These are phyloP conservation scores for Breviolum minutum DNA, from an alignment of 73 alveolate genomes.

Conservation along the genomic window DNA sequence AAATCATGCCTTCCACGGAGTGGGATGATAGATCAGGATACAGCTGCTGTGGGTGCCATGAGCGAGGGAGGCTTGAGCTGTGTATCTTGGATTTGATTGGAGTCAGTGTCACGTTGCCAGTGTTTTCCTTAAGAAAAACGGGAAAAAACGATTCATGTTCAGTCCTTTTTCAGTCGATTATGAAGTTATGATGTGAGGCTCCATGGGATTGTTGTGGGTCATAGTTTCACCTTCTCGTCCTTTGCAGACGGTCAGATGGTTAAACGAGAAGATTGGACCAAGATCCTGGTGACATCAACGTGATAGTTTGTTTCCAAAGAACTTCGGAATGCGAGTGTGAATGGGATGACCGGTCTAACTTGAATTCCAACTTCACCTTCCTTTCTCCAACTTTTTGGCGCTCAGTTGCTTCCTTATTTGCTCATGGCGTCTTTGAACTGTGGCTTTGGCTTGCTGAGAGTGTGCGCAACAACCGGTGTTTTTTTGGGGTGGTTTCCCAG, in stretches of 20 bases:
- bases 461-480: conserved; percentile 6
- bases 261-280: no score
- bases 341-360: not conserved
- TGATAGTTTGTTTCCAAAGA: not conserved
- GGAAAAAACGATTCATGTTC: no score
- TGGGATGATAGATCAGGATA: not conserved
- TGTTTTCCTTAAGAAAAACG: no score
- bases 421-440: conserved; percentile 24
- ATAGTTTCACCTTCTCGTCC: no score
- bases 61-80: conserved; percentile 48
- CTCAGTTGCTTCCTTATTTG: conserved; percentile 34
- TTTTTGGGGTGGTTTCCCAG: not conserved
- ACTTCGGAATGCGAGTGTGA: not conserved
- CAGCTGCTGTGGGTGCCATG: conserved; percentile 1
- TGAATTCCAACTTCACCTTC: not conserved
- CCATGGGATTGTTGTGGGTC: no score
- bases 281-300: not conserved
- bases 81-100: not conserved
- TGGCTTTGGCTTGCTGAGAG: conserved; percentile 23
- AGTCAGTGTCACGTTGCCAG: no score
- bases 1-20: not conserved
- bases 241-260: no score
- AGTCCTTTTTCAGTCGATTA: no score
- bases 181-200: no score
- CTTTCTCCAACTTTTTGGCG: not conserved